Evolutionary conservation across 257 asterid species (phyloP), one percentile per base, ranked within the genome.

Genomic region (Hygrophila difformis): DNA sequence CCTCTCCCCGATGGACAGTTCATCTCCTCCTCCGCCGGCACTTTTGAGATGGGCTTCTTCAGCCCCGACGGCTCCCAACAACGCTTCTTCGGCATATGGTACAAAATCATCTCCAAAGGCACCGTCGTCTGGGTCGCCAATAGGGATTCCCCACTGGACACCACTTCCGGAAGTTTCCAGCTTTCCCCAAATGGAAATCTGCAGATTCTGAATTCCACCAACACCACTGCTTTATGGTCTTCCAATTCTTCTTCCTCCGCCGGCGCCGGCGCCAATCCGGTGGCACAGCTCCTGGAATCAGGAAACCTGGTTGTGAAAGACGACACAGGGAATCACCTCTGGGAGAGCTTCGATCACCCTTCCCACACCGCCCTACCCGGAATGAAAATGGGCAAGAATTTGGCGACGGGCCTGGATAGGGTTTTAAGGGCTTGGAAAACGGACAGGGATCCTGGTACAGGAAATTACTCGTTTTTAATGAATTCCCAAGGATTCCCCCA

Each of bases 341-440:
- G 68, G 68, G 57, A 41, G 57, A 61, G 67, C 57, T 62, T 62
- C 16, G 63, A 62, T 1, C 5, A 62, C 8, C 63, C 63, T 1
- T 33, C 59, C 17, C 63, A 62, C 46, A 62, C 68, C 12, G 55
- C 39, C 9, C 45, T 35, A 26, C 59, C 35, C 1, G 68, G 68
- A 1, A 62, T 62, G 68, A 43, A 22, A 7, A 16, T 62, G 3
- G 68, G 68, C 2, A 40, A 49, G 63, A 33, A 62, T 14, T 40
- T 62, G 0, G 23, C 49, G 0, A 35, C 37, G 18, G 47, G 47
- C 2, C 41, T 24, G 36, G 68, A 62, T 37, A 34, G 6, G n/a
- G 55, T 41, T 3, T 43, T 62, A 6, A 19, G 58, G 1, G 55
- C 68, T 1, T 62, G 63, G 68, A 62, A 19, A 15, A 62, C 44